Percentiles rank a stretch among this genome's conserved stretches.
These are phyloP conservation scores for Monosporozyma servazzii DNA, from an alignment of 805 yeast species.

Conservation along the genomic window DNA sequence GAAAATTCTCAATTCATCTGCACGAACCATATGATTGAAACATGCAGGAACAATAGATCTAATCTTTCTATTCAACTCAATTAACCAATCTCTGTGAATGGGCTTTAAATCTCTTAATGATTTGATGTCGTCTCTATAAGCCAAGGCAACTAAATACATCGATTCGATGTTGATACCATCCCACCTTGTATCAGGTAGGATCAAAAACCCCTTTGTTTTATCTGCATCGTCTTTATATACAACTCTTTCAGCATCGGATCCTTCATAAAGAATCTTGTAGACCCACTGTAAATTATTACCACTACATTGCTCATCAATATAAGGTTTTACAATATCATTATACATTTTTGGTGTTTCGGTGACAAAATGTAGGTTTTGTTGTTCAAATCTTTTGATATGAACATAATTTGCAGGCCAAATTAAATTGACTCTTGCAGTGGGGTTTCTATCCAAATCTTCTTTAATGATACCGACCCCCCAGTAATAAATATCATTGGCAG, in stretches of 20 bases:
- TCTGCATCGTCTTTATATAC: slow-evolving; percentile 53
- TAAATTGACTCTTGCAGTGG: slow-evolving; percentile 63
- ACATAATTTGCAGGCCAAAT: slow-evolving; percentile 84
- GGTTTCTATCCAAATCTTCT: slow-evolving; percentile 37
- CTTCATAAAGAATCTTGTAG: slow-evolving; percentile 67
- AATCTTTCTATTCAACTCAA: slow-evolving; percentile 38
- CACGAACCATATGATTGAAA: slow-evolving; percentile 36
- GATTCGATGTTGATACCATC: slow-evolving; percentile 63
- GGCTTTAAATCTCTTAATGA: slow-evolving; percentile 67
- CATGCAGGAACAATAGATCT: slow-evolving; percentile 37
- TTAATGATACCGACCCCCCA: slow-evolving; percentile 60
- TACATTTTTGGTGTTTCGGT: slow-evolving; percentile 79
- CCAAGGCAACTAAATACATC: slow-evolving; percentile 70
- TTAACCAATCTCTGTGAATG: slow-evolving; percentile 51
- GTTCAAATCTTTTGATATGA: slow-evolving; percentile 70
- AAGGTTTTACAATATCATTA: slow-evolving; percentile 53
- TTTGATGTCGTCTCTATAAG: slow-evolving; percentile 56
- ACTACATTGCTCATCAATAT: slow-evolving; percentile 56
- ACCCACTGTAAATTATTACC: slow-evolving; percentile 89
- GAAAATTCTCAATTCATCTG: slow-evolving; percentile 62
- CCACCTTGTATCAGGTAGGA: slow-evolving; percentile 97
- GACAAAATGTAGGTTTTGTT: slow-evolving; percentile 51
- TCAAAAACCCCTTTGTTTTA: slow-evolving; percentile 55
- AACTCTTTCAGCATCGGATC: slow-evolving; percentile 76
- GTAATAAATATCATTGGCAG: slow-evolving; percentile 71